Evolutionary conservation across 2,329 filamentous ascomycete species (phyloP), one percentile per base, ranked within the genome.

Genomic region (Aureobasidium sp.): DNA sequence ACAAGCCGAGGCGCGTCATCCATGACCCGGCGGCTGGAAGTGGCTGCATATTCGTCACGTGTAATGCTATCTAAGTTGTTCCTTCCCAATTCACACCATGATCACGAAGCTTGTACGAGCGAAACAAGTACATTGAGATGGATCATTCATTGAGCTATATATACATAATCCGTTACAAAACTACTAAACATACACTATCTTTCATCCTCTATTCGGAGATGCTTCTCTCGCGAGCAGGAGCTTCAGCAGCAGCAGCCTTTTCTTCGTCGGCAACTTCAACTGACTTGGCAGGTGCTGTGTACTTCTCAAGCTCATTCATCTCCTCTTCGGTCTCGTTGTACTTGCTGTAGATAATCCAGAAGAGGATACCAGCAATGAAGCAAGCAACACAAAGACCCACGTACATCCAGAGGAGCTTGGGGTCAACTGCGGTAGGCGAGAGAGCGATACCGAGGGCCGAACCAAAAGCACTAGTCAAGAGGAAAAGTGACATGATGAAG

Each of bases 371-470:
- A 1, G 69, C 65, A 9, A 62, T 26, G 24, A 63, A 50, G 32
- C 62, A 61, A 20, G 64, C 66, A 20, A 69, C 48, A 4, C 66
- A 63, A 8, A 73, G 63, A 10, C 70, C 70, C 24, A 67, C 69
- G 63, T 72, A 72, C 79, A 89, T 82, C 84, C 85, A 88, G 63
- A 86, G 69, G 67, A 88, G 80, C 66, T 84, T 79, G 26, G 87
- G 87, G 70, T 90, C 84, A 62, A 80, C 80, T 7, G 84, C 82
- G 5, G 79, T 74, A 0, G 86, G 84, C 1, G 84, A 80, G 13
- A 89, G 75, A 2, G 85, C 81, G 67, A 86, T 82, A 2, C 82
- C 84, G 26, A 90, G 74, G 36, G 82, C 82, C 1, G 83, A 79
- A 3, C 82, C 83, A 48, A 84, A 78, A 3, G 84, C 84, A 50